These are phyloP conservation scores for Acacia acuminata DNA, from an alignment of 306 rosid species.

Conservation along the genomic window DNA sequence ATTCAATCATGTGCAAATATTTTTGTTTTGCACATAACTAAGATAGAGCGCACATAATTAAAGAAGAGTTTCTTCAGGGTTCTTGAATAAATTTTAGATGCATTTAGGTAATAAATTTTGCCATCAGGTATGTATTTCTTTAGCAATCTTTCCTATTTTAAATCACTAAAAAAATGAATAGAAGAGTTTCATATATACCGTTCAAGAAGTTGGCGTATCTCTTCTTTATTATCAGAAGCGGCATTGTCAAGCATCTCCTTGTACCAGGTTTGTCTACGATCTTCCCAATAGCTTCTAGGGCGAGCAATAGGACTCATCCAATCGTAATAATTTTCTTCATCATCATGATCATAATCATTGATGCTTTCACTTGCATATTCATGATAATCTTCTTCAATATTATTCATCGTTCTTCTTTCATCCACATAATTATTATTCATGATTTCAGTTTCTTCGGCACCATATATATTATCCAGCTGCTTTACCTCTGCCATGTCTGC, in stretches of 20 bases:
- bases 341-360: conserved; percentile 21
- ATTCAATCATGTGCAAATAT: not conserved
- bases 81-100: not conserved
- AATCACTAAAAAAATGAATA: not conserved
- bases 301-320: conserved; percentile 84
- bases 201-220: conserved; percentile 74
- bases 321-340: conserved; percentile 48
- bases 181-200: conserved; percentile 43
- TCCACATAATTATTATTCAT: not conserved
- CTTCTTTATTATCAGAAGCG: conserved; percentile 65
- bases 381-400: conserved; percentile 26
- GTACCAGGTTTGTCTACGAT: conserved; percentile 77
- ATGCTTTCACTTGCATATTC: conserved; percentile 29
- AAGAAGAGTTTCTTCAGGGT: no score
- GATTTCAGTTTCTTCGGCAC: conserved; percentile 13
- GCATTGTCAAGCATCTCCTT: conserved; percentile 61
- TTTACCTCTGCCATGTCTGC: conserved; percentile 19
- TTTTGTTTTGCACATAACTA: no score
- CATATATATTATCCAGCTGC: not conserved
- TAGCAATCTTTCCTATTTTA: no score
- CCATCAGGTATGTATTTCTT: no score
- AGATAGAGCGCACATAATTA: no score
- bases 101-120: not conserved
- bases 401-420: conserved; percentile 19
- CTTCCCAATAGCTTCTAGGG: conserved; percentile 92